Evolutionary conservation across 139 green algal species (phyloP), one percentile per base, ranked within the genome.

Genomic region (Chlamydomonas asymmetrica): DNA sequence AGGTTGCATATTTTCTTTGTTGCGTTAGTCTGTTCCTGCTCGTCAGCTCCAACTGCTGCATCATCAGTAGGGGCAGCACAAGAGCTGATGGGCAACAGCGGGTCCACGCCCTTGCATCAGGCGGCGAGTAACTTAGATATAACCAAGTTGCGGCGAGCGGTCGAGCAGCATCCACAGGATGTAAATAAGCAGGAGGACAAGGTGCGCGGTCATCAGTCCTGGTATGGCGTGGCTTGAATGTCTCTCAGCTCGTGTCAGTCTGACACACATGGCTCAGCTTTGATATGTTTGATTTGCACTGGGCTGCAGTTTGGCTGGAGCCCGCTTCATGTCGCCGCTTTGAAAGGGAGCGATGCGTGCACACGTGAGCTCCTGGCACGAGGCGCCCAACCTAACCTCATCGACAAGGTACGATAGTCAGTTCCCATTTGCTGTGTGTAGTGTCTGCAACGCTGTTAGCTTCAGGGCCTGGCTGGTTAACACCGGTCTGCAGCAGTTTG

Each of bases 291-390:
- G 22, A 10, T 16, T 71, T 3, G n/a, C 52, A 6, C 16, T 52
- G 45, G 10, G 10, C 45, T 16, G 45, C 32, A 76, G 70, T 48
- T 49, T n/a, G 50, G 75, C 10, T 75, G 59, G 49, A 75, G 40
- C 5, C 52, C 75, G 7, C 75, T 81, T 25, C 75, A 81, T 18
- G 52, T 81, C 0, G 65, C 70, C 0, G 66, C 82, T 7, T 60
- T 35, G 31, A 74, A 78, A 20, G 78, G 78, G 5, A 83, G 63
- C 31, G 74, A 82, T 41, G 40, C 67, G 1, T 80, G 82, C 16
- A 61, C 69, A 1, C 59, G 82, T 20, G 82, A 88, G 78, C 71
- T 88, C 50, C 35, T 84, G n/a, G 65, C 70, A 6, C 71, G 82
- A 0, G 77, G 77, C 3, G 70, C 76, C 13, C 48, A 71, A 70